Percentiles rank a stretch among this genome's conserved stretches.
These are phyloP conservation scores for Trametes sp. DNA, from an alignment of 1,284 basidiomycete genomes.

Conservation along the genomic window DNA sequence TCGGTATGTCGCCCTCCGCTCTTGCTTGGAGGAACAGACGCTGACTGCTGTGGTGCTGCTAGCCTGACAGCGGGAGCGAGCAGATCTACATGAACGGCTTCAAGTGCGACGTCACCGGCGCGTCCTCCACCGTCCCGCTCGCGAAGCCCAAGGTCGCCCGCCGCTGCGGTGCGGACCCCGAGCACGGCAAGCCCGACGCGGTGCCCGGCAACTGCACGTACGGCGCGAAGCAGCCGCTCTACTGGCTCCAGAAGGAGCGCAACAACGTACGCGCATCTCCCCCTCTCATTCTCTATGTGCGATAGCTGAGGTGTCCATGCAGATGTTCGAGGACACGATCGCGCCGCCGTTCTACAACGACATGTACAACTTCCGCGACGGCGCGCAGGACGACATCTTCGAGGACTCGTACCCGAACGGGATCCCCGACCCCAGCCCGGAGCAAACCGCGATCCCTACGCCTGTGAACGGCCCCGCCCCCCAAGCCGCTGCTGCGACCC, in stretches of 20 bases:
- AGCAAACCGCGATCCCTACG: conserved; percentile 33
- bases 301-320: conserved; percentile 1
- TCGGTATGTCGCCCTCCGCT: conserved; percentile 44
- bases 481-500: neutral
- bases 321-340: conserved; percentile 65
- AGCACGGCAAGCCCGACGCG: conserved; percentile 35
- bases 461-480: conserved; percentile 9
- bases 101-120: conserved; percentile 70
- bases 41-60: conserved; percentile 6
- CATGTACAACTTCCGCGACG: conserved; percentile 66
- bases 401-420: conserved; percentile 48
- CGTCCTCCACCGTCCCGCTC: conserved; percentile 59
- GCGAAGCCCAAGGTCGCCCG: conserved; percentile 41
- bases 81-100: conserved; percentile 82
- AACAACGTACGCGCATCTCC: conserved; percentile 41
- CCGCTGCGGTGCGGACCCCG: conserved; percentile 44
- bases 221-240: conserved; percentile 71
- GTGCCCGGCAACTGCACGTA: conserved; percentile 63
- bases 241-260: conserved; percentile 63
- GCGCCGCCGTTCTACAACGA: conserved; percentile 66
- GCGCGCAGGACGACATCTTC: conserved; percentile 73
- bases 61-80: conserved; percentile 52
- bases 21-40: neutral
- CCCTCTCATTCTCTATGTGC: neutral
- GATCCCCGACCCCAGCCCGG: conserved; percentile 31